phyloP scores from a whole-genome alignment of 2,329 filamentous ascomycete species.

The Pleomassaria siparia region DNA sequence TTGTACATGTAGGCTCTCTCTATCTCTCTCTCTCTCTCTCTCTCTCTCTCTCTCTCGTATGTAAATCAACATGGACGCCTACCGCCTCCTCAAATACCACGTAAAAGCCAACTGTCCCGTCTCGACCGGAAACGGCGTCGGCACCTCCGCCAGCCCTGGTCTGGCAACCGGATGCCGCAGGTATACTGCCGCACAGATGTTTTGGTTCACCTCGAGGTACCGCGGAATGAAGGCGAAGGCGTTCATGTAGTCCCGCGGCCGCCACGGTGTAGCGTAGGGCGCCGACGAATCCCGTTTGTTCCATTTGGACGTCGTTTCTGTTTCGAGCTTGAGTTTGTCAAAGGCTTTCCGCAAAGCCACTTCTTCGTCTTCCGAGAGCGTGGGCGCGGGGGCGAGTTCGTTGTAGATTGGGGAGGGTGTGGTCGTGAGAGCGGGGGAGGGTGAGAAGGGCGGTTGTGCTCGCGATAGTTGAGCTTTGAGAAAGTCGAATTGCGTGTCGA shows the following conservation, averaged over 20 bases:
- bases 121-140: constrained; percentile 73
- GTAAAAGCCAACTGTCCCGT: constrained; percentile 83
- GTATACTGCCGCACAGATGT: constrained; percentile 93
- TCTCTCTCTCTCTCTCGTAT: no score
- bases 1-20: background rate
- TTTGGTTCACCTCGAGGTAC: constrained; percentile 97
- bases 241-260: constrained; percentile 80
- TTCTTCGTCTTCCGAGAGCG: constrained; percentile 56
- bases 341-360: constrained; percentile 60
- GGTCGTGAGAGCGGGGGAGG: background rate
- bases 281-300: constrained; percentile 48
- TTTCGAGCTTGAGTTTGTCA: constrained; percentile 67
- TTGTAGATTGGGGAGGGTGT: constrained; percentile 10
- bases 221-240: constrained; percentile 93
- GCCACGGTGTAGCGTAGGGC: constrained; percentile 90
- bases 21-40: no score
- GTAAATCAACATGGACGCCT: no score
- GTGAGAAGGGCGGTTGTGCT: background rate
- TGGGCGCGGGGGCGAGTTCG: constrained; percentile 12
- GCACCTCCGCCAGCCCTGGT: constrained; percentile 71
- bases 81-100: constrained; percentile 88
- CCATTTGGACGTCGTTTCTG: constrained; percentile 68
- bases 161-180: constrained; percentile 89
- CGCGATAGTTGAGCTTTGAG: constrained; percentile 28
- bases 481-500: constrained; percentile 51